phyloP scores from a whole-genome alignment of 108 stramenopile genomes.

The Cyclotella sp. region DNA sequence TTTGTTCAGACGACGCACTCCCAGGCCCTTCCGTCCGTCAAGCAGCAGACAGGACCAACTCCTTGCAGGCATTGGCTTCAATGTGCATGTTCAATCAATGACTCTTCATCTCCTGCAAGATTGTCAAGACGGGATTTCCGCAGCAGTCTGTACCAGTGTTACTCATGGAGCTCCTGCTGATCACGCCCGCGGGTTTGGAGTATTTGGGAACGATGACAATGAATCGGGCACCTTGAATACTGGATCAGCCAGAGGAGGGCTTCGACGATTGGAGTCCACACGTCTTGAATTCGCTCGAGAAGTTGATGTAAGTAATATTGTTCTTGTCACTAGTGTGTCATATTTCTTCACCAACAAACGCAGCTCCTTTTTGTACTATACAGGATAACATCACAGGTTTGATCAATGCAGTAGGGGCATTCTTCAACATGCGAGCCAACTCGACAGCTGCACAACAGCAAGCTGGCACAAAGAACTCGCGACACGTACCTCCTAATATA shows the following conservation, averaged over 20 bases:
- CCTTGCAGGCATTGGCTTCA: slow-evolving; percentile 83
- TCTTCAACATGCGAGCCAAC: slow-evolving; percentile 50
- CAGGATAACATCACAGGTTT: slow-evolving; percentile 19
- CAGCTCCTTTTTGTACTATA: not conserved
- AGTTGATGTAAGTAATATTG: slow-evolving; percentile 33
- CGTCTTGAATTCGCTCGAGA: slow-evolving; percentile 57
- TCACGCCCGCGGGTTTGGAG: slow-evolving; percentile 86
- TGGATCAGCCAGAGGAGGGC: slow-evolving; percentile 63
- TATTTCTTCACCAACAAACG: not conserved
- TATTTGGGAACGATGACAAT: slow-evolving; percentile 48
- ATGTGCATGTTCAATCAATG: slow-evolving; percentile 76
- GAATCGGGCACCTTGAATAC: slow-evolving; percentile 25
- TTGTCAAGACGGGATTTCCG: slow-evolving; percentile 25
- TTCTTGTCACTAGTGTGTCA: slow-evolving; percentile 36
- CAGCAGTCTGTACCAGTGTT: slow-evolving; percentile 63
- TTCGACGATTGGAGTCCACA: slow-evolving; percentile 77
- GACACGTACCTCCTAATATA: slow-evolving; percentile 51
- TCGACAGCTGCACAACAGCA: slow-evolving; percentile 54
- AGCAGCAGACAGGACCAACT: slow-evolving; percentile 57
- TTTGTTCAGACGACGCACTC: slow-evolving; percentile 63
- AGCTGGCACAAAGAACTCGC: slow-evolving; percentile 61
- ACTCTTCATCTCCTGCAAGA: slow-evolving; percentile 62
- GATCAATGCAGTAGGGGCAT: slow-evolving; percentile 60
- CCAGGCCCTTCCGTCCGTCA: slow-evolving; percentile 79
- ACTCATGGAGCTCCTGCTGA: slow-evolving; percentile 90